These are phyloP conservation scores for Epichloe scottii DNA, from an alignment of 2,329 filamentous ascomycete genomes.

Conservation along the genomic window DNA sequence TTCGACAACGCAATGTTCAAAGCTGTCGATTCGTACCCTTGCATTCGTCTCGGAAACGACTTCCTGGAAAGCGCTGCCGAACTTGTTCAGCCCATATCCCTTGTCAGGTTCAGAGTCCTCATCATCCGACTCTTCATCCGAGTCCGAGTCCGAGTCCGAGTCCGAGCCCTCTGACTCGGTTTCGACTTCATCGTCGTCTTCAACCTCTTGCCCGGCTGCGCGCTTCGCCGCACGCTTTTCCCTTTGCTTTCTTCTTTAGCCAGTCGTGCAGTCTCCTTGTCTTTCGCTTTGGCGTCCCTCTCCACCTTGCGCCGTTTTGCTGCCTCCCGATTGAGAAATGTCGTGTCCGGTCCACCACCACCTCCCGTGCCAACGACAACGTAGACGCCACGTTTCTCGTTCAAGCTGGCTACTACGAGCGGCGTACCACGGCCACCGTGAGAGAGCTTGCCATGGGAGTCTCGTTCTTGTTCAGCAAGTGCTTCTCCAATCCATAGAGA, in stretches of 20 bases:
- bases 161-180: constrained; percentile 31
- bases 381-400: constrained; percentile 79
- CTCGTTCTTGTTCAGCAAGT: constrained; percentile 76
- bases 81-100: constrained; percentile 72
- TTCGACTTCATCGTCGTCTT: constrained; percentile 37
- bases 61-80: constrained; percentile 91
- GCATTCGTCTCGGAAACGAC: constrained; percentile 87
- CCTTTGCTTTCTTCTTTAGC: constrained; percentile 47
- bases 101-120: constrained; percentile 41
- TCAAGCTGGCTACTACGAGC: constrained; percentile 78
- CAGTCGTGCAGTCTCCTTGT: constrained; percentile 43
- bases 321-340: constrained; percentile 54
- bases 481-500: constrained; percentile 92
- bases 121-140: constrained; percentile 35
- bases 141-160: constrained; percentile 24
- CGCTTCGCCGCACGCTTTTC: constrained; percentile 49
- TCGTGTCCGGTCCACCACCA: constrained; percentile 62
- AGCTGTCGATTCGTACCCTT: constrained; percentile 83
- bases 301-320: constrained; percentile 51
- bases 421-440: constrained; percentile 65
- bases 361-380: constrained; percentile 88
- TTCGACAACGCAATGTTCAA: constrained; percentile 94
- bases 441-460: constrained; percentile 54
- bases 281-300: constrained; percentile 49
- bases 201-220: constrained; percentile 27